A percentile compares a stretch with the other conserved stretches of the same genome.
phyloP scores from a whole-genome alignment of 2,329 filamentous ascomycete genomes.

The Alternaria sp. region DNA sequence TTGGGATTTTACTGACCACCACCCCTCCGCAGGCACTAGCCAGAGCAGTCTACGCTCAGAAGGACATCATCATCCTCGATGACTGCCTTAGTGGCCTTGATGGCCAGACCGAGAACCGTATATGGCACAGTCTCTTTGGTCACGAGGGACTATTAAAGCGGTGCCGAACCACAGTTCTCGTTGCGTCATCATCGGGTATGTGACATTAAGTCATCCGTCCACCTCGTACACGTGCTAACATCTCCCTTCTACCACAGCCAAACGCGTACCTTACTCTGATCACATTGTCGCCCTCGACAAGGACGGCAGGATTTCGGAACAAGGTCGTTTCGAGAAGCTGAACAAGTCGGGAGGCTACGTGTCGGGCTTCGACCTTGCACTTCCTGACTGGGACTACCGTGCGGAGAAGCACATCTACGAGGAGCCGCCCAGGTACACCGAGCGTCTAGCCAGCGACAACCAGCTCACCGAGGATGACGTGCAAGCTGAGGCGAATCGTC shows the following conservation, averaged over 20 bases:
- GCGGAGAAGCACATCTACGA: constrained; percentile 44
- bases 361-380: constrained; percentile 45
- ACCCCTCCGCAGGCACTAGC: constrained; percentile 55
- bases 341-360: constrained; percentile 45
- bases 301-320: constrained; percentile 48
- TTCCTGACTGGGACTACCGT: constrained; percentile 43
- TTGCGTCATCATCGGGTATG: constrained; percentile 44
- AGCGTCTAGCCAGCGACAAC: constrained; percentile 22
- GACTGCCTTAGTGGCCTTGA: constrained; percentile 64
- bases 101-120: constrained; percentile 58
- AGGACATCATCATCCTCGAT: constrained; percentile 60
- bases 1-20: constrained; percentile 18
- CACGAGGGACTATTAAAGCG: constrained; percentile 56
- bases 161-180: constrained; percentile 47
- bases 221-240: not conserved
- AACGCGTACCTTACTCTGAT: constrained; percentile 53
- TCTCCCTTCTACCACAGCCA: constrained; percentile 24
- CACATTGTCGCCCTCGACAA: constrained; percentile 54
- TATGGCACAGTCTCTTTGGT: constrained; percentile 59
- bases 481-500: constrained; percentile 42
- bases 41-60: constrained; percentile 61
- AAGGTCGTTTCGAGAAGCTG: constrained; percentile 53
- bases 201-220: constrained; percentile 11
- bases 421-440: constrained; percentile 42
- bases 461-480: constrained; percentile 44